Base-by-base conservation (phyloP, 148 eudicot species). In the Euryodendron excelsum region DNA sequence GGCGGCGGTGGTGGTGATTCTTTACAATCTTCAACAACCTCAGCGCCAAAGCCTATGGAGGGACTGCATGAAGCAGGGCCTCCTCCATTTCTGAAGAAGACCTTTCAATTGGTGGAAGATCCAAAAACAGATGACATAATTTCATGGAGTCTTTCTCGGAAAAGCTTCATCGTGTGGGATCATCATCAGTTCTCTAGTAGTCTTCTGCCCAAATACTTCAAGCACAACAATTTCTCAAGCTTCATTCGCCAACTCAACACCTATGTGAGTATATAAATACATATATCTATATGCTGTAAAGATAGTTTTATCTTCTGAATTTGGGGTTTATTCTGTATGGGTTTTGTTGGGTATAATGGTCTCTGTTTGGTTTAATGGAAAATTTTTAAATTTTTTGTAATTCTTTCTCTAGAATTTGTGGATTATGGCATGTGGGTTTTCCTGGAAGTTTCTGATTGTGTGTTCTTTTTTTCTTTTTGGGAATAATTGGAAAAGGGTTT, bases 21-120 rank as follows among this genome's bases (percentile, higher is more conserved):
- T 45, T 66, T 18, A 64, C 70, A 27, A 23, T 45, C 61, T 66
- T 23, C 37, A 20, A 2, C 45, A 2, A 8, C 15, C 27, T 39
- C 77, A 28, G 71, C 87, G 15, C 86, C 91, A 3, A 85, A 80
- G 60, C 88, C 97, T 20, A 39, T 86, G 33, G 89, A 82, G 47
- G 85, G 84, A 39, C 71, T 92, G 69, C 69, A 77, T 21, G 91
- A 89, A 31, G 48, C 34, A 0, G 97, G 91, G n/a, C 89, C 93
- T 33, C 85, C 96, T 20, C 93, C 96, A 5, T 91, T 91, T 65
- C 34, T 91, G 47, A 91, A 69, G 77, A 91, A 91, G 82, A 91
- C 91, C 13, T 90, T 50, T 74, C 93, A 87, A 41, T 88, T 91
- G 88, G 93, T 88, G 67, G 91, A 88, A 31, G 86, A 91, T 72